Conservation (phyloP, 371 early-diverging fungal genomes). For the Mucor mucedo region DNA sequence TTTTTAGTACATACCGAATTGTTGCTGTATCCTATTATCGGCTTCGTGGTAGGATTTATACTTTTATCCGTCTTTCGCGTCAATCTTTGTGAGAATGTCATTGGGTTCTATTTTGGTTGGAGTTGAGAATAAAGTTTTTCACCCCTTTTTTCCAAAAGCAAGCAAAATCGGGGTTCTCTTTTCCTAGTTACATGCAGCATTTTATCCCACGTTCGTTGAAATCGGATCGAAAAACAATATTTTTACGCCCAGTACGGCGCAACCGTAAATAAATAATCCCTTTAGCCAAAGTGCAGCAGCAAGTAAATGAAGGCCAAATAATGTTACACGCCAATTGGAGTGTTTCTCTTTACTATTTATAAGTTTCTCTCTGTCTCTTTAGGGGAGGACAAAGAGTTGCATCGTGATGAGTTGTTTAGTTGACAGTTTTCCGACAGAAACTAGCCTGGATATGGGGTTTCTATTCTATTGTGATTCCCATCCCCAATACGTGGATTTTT, state of each 20-base stretch:
- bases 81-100: slow-evolving; percentile 77
- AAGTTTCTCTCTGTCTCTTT: too few species aligned
- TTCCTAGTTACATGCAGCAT: not conserved
- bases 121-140: slow-evolving; percentile 8
- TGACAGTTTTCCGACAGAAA: too few species aligned
- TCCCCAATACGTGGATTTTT: too few species aligned
- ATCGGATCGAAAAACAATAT: not conserved
- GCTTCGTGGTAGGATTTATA: slow-evolving; percentile 51
- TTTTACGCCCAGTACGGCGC: too few species aligned
- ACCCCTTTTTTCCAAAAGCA: not conserved
- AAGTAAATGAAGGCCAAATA: too few species aligned
- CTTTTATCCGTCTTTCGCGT: slow-evolving; percentile 81
- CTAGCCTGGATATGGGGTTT: too few species aligned
- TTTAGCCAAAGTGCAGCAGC: not conserved
- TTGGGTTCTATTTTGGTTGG: slow-evolving; percentile 70
- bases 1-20: slow-evolving; percentile 85
- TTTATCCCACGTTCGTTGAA: not conserved
- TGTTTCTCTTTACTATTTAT: too few species aligned
- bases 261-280: not conserved
- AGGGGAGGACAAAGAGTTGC: too few species aligned
- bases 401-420: too few species aligned
- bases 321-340: too few species aligned
- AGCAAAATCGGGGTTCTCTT: not conserved
- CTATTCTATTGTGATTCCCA: too few species aligned
- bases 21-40: slow-evolving; percentile 78